These are phyloP conservation scores for Nymphaea colorata DNA, from an alignment of 164 flowering plant species.

Conservation along the genomic window DNA sequence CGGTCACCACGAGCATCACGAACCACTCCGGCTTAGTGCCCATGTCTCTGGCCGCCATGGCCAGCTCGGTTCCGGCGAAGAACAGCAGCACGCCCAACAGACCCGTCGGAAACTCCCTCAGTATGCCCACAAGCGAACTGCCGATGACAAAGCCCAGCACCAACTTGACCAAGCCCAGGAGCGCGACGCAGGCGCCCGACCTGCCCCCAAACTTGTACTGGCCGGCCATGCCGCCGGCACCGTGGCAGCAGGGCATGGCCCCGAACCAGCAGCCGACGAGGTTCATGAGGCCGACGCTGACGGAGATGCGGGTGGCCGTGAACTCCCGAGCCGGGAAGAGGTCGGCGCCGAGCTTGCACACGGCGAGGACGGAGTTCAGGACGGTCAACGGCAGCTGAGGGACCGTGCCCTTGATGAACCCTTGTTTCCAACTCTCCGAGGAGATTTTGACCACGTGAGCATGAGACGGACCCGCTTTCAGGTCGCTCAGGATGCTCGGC, in stretches of 20 bases:
- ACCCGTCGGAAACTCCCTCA: slow-evolving; percentile 66
- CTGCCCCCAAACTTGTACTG: slow-evolving; percentile 87
- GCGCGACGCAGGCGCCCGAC: slow-evolving; percentile 72
- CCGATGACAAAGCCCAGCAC: slow-evolving; percentile 60
- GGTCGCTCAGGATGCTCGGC: slow-evolving; percentile 26
- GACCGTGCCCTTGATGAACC: slow-evolving; percentile 61
- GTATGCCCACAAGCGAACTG: slow-evolving; percentile 40
- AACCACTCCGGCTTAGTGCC: slow-evolving; percentile 34
- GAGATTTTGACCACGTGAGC: slow-evolving; percentile 31
- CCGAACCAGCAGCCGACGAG: slow-evolving; percentile 77
- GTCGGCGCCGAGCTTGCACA: slow-evolving; percentile 50
- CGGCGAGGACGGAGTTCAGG: slow-evolving; percentile 65
- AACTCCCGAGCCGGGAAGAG: slow-evolving; percentile 54
- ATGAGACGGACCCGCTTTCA: slow-evolving; percentile 49
- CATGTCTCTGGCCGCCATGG: slow-evolving; percentile 75
- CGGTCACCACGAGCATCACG: slow-evolving; percentile 55
- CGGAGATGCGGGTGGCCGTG: slow-evolving; percentile 44
- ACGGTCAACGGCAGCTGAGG: slow-evolving; percentile 66
- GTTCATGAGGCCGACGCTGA: slow-evolving; percentile 67
- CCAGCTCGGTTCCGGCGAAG: slow-evolving; percentile 78
- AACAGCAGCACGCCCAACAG: slow-evolving; percentile 68
- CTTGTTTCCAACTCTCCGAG: slow-evolving; percentile 36
- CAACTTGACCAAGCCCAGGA: slow-evolving; percentile 56
- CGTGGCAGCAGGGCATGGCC: slow-evolving; percentile 81
- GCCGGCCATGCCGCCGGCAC: slow-evolving; percentile 83